These are phyloP conservation scores for Syzygium grande DNA, from an alignment of 345 rosid genomes.

Conservation along the genomic window DNA sequence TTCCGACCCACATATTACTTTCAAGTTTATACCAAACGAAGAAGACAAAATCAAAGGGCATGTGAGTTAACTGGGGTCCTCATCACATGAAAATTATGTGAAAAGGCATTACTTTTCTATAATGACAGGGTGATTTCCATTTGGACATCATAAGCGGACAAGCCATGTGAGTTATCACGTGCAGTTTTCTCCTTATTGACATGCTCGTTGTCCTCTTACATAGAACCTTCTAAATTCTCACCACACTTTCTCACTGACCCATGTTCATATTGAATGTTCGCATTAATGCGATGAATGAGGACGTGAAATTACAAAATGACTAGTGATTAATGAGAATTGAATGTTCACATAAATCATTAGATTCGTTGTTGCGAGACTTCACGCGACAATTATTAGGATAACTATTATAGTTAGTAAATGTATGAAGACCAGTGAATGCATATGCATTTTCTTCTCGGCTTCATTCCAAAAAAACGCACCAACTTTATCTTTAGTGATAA, in stretches of 20 bases:
- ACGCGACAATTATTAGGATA: too few relatives aligned
- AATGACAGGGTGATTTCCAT: not conserved
- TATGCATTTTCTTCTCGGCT: not conserved
- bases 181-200: not conserved
- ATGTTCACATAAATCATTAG: not conserved
- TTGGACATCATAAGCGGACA: not conserved
- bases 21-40: not conserved
- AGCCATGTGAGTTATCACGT: not conserved
- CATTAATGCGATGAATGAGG: not conserved
- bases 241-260: not conserved
- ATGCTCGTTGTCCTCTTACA: not conserved
- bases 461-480: too few relatives aligned
- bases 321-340: not conserved
- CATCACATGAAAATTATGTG: not conserved
- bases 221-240: not conserved
- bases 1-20: rapidly evolving
- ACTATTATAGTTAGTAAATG: not conserved
- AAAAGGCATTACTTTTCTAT: not conserved
- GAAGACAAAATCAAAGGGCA: not conserved
- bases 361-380: not conserved
- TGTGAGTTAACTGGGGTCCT: not conserved
- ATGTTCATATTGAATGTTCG: too few relatives aligned
- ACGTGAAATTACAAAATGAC: not conserved
- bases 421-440: not conserved
- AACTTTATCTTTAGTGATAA: too few relatives aligned